Evolutionary conservation across 1,284 basidiomycete genomes (phyloP).

Genomic region (Ustilago nuda): DNA sequence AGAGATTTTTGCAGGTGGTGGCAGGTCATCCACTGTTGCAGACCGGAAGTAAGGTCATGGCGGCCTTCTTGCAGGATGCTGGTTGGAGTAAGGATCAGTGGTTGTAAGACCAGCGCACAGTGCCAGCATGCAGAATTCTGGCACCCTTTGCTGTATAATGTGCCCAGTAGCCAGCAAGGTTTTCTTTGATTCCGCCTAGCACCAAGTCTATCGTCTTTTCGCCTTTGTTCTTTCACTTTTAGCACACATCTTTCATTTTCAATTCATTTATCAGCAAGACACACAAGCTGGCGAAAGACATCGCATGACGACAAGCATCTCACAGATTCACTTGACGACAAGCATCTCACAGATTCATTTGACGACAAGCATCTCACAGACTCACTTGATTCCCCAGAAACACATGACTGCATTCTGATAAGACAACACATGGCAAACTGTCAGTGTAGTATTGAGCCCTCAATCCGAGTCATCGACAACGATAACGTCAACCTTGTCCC

Average conservation of each 20-base stretch:
- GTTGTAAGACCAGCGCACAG: constrained; percentile 17
- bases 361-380: no score
- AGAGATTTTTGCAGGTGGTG: constrained; percentile 94
- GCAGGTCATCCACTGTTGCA: constrained; percentile 96
- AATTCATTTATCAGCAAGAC: no score
- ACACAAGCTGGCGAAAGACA: no score
- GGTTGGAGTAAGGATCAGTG: constrained; percentile 62
- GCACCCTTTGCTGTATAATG: neutral
- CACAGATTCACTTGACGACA: no score
- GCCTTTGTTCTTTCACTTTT: no score
- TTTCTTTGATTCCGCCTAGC: no score
- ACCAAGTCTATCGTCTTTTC: no score
- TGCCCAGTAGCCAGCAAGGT: no score
- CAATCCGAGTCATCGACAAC: constrained; percentile 46
- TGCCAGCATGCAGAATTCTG: neutral
- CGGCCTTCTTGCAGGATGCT: constrained; percentile 87
- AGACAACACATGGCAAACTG: neutral
- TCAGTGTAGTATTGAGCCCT: neutral
- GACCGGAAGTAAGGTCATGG: constrained; percentile 97
- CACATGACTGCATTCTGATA: neutral
- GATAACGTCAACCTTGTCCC: constrained; percentile 24
- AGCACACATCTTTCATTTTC: no score
- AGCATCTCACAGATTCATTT: no score
- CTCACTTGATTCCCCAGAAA: neutral
- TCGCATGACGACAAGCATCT: no score